Percentiles rank a stretch among this genome's conserved stretches.
Conservation (phyloP, 2,329 filamentous ascomycete genomes). For the Pyrenochaeta sp. region DNA sequence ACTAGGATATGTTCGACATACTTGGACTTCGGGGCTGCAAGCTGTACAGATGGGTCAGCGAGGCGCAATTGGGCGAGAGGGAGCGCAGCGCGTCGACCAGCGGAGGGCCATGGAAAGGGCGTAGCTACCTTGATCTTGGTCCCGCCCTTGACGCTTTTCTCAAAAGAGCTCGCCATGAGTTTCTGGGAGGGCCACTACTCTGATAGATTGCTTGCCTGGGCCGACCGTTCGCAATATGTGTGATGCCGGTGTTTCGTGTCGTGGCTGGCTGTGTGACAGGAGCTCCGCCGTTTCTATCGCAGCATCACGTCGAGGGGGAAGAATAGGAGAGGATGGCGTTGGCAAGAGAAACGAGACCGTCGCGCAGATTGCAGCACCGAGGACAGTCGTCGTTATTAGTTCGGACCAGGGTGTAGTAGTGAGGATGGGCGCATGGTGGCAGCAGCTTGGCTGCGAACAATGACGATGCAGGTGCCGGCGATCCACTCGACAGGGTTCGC, state of each 20-base stretch:
- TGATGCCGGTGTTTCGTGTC: conserved; percentile 11
- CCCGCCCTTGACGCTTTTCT: conserved; percentile 98
- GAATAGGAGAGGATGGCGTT: conserved; percentile 25
- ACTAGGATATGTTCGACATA: conserved; percentile 98
- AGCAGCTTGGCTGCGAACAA: conserved; percentile 16
- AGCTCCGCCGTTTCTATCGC: conserved; percentile 32
- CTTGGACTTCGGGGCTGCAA: conserved; percentile 96
- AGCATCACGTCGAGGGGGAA: conserved; percentile 34
- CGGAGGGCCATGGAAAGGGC: conserved; percentile 5
- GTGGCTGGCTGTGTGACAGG: conserved; percentile 22
- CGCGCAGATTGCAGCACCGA: conserved; percentile 21
- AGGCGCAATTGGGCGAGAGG: conserved; percentile 16
- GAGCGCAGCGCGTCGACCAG: background rate
- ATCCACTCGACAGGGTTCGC: conserved; percentile 11
- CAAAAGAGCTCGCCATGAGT: conserved; percentile 85
- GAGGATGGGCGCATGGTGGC: conserved; percentile 27
- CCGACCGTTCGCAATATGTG: conserved; percentile 19
- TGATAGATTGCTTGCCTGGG: conserved; percentile 19
- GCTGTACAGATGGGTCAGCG: conserved; percentile 59
- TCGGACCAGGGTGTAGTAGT: conserved; percentile 19
- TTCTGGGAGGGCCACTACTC: conserved; percentile 17
- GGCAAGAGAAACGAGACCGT: conserved; percentile 21
- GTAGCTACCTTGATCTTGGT: conserved; percentile 89
- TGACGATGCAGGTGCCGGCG: conserved; percentile 24
- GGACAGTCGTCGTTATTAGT: conserved; percentile 24